Evolutionary conservation across 2,329 filamentous ascomycete species (phyloP).

Genomic region (Raffaelea deltoideospora): DNA sequence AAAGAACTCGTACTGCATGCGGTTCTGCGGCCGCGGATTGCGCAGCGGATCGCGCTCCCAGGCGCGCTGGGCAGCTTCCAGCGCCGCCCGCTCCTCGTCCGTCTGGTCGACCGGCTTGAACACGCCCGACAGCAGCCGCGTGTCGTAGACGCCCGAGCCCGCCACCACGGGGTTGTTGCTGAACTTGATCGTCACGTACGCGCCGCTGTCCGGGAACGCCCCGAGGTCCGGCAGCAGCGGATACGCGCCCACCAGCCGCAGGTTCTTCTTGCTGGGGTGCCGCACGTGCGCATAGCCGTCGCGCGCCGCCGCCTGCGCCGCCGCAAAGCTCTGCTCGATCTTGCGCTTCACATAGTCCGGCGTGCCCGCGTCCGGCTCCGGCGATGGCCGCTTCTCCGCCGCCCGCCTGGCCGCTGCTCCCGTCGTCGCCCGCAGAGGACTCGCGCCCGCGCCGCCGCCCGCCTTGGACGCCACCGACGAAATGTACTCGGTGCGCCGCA

Average conservation of each 20-base stretch:
- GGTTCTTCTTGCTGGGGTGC: constrained; percentile 42
- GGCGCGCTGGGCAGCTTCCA: constrained; percentile 33
- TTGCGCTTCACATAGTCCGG: constrained; percentile 52
- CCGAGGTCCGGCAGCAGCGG: constrained; percentile 51
- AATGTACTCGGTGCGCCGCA: constrained; percentile 93
- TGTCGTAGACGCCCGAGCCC: constrained; percentile 36
- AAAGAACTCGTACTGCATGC: constrained; percentile 54
- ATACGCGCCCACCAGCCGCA: constrained; percentile 43
- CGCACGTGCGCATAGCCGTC: constrained; percentile 39
- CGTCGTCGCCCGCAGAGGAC: constrained; percentile 3
- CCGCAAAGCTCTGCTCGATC: constrained; percentile 47
- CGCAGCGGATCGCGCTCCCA: constrained; percentile 41
- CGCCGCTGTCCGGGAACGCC: constrained; percentile 54
- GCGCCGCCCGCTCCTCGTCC: constrained; percentile 36
- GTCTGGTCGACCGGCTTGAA: constrained; percentile 44
- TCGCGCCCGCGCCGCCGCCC: constrained; percentile 4
- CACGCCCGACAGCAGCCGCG: constrained; percentile 44
- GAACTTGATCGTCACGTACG: constrained; percentile 57
- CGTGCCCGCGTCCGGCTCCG: constrained; percentile 35
- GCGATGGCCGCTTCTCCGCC: constrained; percentile 22
- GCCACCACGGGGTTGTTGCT: constrained; percentile 46
- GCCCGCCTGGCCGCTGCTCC: constrained; percentile 19
- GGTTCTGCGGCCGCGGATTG: constrained; percentile 39
- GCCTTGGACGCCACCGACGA: constrained; percentile 41
- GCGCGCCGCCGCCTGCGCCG: constrained; percentile 36